These are phyloP conservation scores for Hypsizygus marmoreus DNA, from an alignment of 768 basidiomycete genomes.

Conservation along the genomic window DNA sequence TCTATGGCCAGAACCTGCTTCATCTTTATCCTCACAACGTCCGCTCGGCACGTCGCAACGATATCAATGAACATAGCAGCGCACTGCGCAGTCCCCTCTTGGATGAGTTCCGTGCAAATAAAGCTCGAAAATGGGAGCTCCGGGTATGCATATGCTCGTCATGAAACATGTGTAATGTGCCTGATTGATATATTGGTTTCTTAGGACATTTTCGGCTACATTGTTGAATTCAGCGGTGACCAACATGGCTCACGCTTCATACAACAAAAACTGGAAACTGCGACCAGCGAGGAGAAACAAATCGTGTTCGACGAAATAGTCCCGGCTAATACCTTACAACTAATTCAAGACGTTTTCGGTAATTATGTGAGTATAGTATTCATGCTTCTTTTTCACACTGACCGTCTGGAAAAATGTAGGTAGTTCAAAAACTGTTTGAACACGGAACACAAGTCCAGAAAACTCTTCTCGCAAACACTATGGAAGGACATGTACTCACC, in stretches of 20 bases:
- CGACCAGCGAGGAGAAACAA: constrained; percentile 78
- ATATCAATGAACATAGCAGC: constrained; percentile 32
- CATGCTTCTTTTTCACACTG: background rate
- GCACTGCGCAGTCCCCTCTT: constrained; percentile 69
- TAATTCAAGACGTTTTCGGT: constrained; percentile 93
- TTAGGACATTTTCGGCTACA: constrained; percentile 83
- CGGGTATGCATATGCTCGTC: constrained; percentile 47
- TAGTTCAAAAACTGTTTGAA: constrained; percentile 93
- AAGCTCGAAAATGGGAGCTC: constrained; percentile 80
- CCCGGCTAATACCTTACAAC: constrained; percentile 67
- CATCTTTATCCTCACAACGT: constrained; percentile 37
- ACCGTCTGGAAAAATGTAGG: constrained; percentile 45
- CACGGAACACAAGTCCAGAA: constrained; percentile 79
- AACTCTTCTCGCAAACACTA: constrained; percentile 61
- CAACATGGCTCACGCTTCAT: constrained; percentile 99
- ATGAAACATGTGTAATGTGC: constrained; percentile 6
- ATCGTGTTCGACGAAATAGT: constrained; percentile 86
- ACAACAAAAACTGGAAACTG: constrained; percentile 80
- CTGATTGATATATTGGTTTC: constrained; percentile 14
- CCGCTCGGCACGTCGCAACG: constrained; percentile 49
- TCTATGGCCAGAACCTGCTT: constrained; percentile 45
- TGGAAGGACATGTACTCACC: constrained; percentile 77
- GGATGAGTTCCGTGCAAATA: constrained; percentile 85
- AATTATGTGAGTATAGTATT: constrained; percentile 72
- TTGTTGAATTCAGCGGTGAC: constrained; percentile 92